phyloP scores from a whole-genome alignment of 768 basidiomycete genomes.

The Phanerodontia chrysosporium region DNA sequence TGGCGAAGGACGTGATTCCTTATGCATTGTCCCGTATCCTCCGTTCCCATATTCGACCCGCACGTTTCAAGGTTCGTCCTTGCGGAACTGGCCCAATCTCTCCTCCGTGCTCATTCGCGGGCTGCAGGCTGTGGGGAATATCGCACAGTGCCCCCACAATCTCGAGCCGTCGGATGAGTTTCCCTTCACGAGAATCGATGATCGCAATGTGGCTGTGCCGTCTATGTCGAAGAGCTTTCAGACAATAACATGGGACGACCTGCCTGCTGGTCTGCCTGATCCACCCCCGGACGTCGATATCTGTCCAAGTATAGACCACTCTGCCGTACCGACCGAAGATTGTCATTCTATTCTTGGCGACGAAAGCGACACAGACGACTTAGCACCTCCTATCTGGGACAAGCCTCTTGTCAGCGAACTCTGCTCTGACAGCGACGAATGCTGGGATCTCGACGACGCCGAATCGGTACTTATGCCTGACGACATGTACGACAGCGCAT shows the following conservation, averaged over 20 bases:
- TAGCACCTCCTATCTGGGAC: not conserved
- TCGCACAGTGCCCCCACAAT: not conserved
- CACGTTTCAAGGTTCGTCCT: constrained; percentile 43
- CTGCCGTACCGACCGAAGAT: not conserved
- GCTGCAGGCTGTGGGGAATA: not conserved
- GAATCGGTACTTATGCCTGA: not conserved
- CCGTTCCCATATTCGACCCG: constrained; percentile 35
- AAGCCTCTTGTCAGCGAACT: not conserved
- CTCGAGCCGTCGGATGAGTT: not conserved
- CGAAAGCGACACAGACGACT: not conserved
- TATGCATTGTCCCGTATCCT: constrained; percentile 43
- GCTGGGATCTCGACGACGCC: not conserved
- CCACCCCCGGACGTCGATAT: not conserved
- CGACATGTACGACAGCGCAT: too few species aligned
- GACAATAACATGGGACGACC: not conserved
- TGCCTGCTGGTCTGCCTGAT: not conserved
- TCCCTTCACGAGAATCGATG: not conserved
- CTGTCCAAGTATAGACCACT: not conserved
- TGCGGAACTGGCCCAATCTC: not conserved
- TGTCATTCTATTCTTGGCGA: not conserved
- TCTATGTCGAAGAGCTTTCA: not conserved
- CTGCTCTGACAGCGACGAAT: not conserved
- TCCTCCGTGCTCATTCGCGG: not conserved
- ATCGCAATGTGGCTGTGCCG: not conserved
- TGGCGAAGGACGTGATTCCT: constrained; percentile 25